Percentiles rank a stretch among this genome's conserved stretches.
Conservation (phyloP, 176 grass and related monocot genomes). For the Paspalum notatum region DNA sequence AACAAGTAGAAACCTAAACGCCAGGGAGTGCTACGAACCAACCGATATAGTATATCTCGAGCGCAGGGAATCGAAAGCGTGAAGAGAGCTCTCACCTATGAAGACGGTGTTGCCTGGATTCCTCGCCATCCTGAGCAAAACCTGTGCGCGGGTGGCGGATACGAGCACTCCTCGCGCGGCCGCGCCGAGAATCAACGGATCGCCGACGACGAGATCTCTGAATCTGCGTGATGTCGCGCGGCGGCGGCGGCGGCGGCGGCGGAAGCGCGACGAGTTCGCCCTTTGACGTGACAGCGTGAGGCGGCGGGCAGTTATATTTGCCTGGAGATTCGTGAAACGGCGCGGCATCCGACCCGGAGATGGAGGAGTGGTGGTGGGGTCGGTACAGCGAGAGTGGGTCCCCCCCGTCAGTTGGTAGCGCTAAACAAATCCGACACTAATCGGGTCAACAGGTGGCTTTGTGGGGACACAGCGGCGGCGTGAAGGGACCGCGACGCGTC, state of each 20-base stretch:
- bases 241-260: not conserved
- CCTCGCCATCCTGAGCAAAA: slow-evolving; percentile 51
- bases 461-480: not conserved
- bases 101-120: slow-evolving; percentile 55
- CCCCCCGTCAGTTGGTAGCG: not conserved
- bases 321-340: slow-evolving; percentile 26
- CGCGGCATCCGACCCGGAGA: not conserved
- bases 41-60: not conserved
- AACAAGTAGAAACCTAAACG: not conserved
- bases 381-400: not conserved
- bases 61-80: not conserved
- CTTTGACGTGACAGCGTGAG: not conserved
- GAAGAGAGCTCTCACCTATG: slow-evolving; percentile 48
- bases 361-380: not conserved
- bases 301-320: not conserved
- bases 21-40: not conserved
- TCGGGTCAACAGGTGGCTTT: not conserved
- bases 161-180: not conserved
- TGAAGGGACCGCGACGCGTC: not conserved
- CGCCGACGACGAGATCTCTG: not conserved
- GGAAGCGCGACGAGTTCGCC: not conserved
- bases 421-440: not conserved
- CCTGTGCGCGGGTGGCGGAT: not conserved
- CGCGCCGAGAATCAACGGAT: not conserved
- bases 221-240: not conserved